phyloP scores from a whole-genome alignment of 345 rosid species.

The Citrus maxima region DNA sequence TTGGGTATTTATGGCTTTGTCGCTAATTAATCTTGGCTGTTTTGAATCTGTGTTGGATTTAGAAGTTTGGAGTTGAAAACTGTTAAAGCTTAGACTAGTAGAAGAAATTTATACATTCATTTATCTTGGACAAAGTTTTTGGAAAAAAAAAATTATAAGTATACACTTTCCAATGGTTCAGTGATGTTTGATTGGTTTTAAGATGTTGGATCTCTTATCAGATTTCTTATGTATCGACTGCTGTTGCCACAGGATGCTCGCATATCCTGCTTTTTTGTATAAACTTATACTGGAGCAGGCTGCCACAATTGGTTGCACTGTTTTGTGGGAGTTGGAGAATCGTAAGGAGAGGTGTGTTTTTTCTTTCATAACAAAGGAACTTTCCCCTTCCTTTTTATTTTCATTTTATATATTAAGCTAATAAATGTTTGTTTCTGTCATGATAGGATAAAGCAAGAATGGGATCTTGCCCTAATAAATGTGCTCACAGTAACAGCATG shows the following conservation, averaged over 20 bases:
- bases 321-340: slow-evolving; percentile 86
- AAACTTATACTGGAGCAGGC: slow-evolving; percentile 83
- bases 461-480: slow-evolving; percentile 91
- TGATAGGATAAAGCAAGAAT: slow-evolving; percentile 78
- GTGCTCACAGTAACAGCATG: slow-evolving; percentile 78
- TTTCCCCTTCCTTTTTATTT: not conserved
- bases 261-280: slow-evolving; percentile 87
- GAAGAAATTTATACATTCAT: not conserved
- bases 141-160: not conserved
- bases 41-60: not conserved
- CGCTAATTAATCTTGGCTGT: not conserved
- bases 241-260: slow-evolving; percentile 69
- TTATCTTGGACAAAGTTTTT: not conserved
- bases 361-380: not conserved
- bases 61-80: not conserved
- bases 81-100: not conserved
- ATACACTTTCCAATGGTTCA: not conserved
- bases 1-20: not conserved
- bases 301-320: slow-evolving; percentile 81
- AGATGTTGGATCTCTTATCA: not conserved
- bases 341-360: slow-evolving; percentile 71
- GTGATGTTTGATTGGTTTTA: not conserved
- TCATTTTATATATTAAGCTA: slow-evolving; percentile 15
- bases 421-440: slow-evolving; percentile 10
- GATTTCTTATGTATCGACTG: slow-evolving; percentile 1